Conservation (phyloP, 192 early-diverging fungal genomes). For the Umbelopsis vinacea region DNA sequence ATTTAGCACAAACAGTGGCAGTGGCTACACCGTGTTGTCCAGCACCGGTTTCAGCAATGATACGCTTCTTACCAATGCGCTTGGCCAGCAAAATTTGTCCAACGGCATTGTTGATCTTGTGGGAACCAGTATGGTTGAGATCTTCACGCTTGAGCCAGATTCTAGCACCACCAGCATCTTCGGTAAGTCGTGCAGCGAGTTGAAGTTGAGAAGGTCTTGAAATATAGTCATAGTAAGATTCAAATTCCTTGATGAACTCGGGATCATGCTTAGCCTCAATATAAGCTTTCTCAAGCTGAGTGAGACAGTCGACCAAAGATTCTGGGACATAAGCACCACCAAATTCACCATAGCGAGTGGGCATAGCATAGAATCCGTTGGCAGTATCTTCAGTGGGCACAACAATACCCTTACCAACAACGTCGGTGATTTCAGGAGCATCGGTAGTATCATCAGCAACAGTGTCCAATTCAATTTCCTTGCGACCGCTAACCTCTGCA, state of each 20-base stretch:
- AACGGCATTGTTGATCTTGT: conserved; percentile 99
- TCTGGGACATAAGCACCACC: conserved; percentile 98
- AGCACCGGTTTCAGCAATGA: conserved; percentile 99
- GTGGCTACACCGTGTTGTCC: conserved; percentile 99
- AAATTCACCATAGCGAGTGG: conserved; percentile 89
- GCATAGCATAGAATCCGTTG: conserved; percentile 56
- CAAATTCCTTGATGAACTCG: conserved; percentile 92
- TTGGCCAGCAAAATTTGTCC: conserved; percentile 95
- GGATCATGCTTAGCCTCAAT: conserved; percentile 82
- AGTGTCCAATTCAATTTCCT: conserved; percentile 22
- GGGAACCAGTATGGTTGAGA: conserved; percentile 97
- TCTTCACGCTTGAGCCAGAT: conserved; percentile 99
- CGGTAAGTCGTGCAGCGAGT: conserved; percentile 86
- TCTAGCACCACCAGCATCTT: conserved; percentile 73
- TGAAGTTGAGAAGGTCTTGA: conserved; percentile 90
- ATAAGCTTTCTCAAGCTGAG: conserved; percentile 87
- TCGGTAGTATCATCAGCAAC: conserved; percentile 12
- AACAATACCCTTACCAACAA: conserved; percentile 20
- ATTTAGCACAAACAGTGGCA: conserved; percentile 97
- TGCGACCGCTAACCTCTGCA: conserved; percentile 49
- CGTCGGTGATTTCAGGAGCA: conserved; percentile 1
- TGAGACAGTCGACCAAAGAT: conserved; percentile 93
- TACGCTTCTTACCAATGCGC: conserved; percentile 93
- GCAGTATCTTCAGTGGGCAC: conserved; percentile 10
- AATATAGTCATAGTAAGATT: conserved; percentile 89